Evolutionary conservation across 495 filamentous ascomycete species (phyloP), one percentile per base, ranked within the genome.

Genomic region (Annulohypoxylon nitens): DNA sequence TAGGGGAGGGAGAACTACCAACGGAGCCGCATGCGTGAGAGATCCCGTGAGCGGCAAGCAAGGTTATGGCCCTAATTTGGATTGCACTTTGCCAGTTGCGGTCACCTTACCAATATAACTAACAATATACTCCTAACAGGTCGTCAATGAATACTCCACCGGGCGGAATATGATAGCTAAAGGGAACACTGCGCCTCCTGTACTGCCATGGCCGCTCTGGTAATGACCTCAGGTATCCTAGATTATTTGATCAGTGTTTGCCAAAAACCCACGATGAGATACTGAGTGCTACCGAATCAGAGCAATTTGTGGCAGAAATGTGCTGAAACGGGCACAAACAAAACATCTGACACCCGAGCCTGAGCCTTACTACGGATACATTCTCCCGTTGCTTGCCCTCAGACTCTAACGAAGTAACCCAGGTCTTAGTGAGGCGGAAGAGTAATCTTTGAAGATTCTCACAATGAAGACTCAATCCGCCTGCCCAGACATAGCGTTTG

Each of bases 11-110:
- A 54, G 43, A 55, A 25, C 53, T 6, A 33, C 25, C 16, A 45
- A 63, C 36, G 41, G 64, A 68, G 59, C 50, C 47, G 72, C 72
- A 75, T 70, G 39, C 18, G 20, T 43, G 51, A 61, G 23, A 61
- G 72, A 53, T 68, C 72, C 30, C 72, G 72, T 75, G 67, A 71
- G 62, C 25, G 20, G 34, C 43, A 51, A 55, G 16, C 34, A n/a
- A 33, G 25, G 50, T 34, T 14, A 9, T 36, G 51, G 39, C 33
- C 41, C 26, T 16, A 50, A 25, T 34, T 48, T 48, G 20, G 11
- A 63, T 36, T 62, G 39, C 23, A 39, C 61, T 69, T 74, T 54
- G 41, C 57, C 33, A 25, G 26, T 61, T 20, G 14, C 57, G 55
- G 61, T 61, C 18, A 43, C 18, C 43, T 51, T 61, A 20, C 36